Base-by-base conservation (phyloP, 2,329 filamentous ascomycete genomes). In the Daldinia sp. region DNA sequence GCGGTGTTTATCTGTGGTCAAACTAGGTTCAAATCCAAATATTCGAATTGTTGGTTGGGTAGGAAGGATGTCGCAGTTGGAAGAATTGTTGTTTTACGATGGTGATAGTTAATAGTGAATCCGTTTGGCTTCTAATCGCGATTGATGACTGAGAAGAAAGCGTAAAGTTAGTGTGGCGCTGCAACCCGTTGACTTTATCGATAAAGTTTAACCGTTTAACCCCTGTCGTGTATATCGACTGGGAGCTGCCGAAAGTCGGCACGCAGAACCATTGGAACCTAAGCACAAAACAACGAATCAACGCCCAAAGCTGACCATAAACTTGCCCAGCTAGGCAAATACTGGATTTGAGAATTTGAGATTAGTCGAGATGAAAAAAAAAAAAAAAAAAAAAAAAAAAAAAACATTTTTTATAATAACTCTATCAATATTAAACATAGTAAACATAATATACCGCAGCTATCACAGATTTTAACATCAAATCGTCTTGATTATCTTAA, bases 1-100 rank as follows among this genome's bases (percentile, higher is more conserved):
- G 76, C 74, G 74, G 68, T 50, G 51, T 65, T 51, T 35, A 18
- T 48, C 12, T 48, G 23, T 23, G 23, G 20, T 3, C 7, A 4
- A 28, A 13, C 33, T 37, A 20, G 33, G 39, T 9, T 42, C 2
- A 6, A 12, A 39, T 37, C 3, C 15, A 37, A 51, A 39, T 35
- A 10, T 33, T 65, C 20, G 3, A 12, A 2, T 6, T 30, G 18
- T 57, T 15, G 1, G 30, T 30, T 12, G 3, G 3, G 12, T 12
- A 13, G 23, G 30, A 9, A 15, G 28, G 4, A n/a, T 3, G 10
- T 46, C 10, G 26, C 10, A 15, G 39, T 30, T 20, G 15, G 20
- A 53, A 30, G 37, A 35, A 50, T 35, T 46, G 39, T 42, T 18
- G n/a, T 10, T 51, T 61, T 57, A 44, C 67, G 53, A 61, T 23